These are phyloP conservation scores for Aspergillus quadricinctus DNA, from an alignment of 2,329 filamentous ascomycete genomes.

Conservation along the genomic window DNA sequence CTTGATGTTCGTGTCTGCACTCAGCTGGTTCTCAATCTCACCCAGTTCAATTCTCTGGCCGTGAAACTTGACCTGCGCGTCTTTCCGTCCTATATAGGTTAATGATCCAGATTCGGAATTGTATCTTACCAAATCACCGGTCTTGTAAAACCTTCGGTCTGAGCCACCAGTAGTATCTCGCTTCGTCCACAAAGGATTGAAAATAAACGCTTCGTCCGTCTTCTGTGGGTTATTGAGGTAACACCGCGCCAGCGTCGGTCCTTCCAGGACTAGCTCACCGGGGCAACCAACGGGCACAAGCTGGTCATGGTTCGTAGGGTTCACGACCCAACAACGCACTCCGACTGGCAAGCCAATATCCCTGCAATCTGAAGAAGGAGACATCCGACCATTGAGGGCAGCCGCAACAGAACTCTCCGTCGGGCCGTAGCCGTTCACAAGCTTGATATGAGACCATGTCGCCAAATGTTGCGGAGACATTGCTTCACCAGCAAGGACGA, in stretches of 20 bases:
- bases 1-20: constrained; percentile 25
- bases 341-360: constrained; percentile 34
- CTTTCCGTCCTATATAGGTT: constrained; percentile 55
- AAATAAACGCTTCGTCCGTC: constrained; percentile 56
- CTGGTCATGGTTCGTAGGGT: constrained; percentile 35
- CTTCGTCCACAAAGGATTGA: constrained; percentile 51
- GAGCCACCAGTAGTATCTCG: constrained; percentile 24
- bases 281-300: constrained; percentile 40
- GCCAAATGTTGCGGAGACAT: constrained; percentile 44
- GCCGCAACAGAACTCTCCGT: constrained; percentile 38
- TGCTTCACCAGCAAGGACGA: constrained; percentile 45
- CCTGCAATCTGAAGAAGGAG: constrained; percentile 26
- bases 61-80: constrained; percentile 63
- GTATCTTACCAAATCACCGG: constrained; percentile 38
- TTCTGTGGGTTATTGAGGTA: constrained; percentile 58
- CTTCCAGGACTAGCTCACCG: constrained; percentile 37
- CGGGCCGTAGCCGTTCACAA: constrained; percentile 44
- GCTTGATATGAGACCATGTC: constrained; percentile 33
- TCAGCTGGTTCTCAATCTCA: constrained; percentile 45
- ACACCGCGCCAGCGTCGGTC: constrained; percentile 57
- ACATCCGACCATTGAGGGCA: constrained; percentile 31
- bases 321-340: constrained; percentile 36
- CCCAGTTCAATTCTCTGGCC: constrained; percentile 62
- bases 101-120: constrained; percentile 33
- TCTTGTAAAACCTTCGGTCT: constrained; percentile 37